These are phyloP conservation scores for Delonix regia DNA, from an alignment of 306 rosid species.

Conservation along the genomic window DNA sequence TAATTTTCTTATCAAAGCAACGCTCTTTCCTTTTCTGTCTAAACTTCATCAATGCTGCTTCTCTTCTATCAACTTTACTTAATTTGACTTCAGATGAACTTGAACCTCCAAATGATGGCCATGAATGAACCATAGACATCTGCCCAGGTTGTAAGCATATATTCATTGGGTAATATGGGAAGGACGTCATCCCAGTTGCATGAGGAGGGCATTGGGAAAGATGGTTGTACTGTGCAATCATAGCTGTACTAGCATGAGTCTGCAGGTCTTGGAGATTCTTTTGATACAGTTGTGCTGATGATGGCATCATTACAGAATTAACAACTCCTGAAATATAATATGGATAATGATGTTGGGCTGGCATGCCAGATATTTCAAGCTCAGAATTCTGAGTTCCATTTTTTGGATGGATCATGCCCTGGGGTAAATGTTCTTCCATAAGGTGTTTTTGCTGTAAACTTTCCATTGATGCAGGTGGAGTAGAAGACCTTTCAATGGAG, in stretches of 20 bases:
- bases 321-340: conserved; percentile 70
- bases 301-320: conserved; percentile 75
- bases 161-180: conserved; percentile 71
- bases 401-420: conserved; percentile 51
- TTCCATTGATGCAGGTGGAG: conserved; percentile 73
- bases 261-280: conserved; percentile 74
- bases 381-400: conserved; percentile 51
- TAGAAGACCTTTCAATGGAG: conserved; percentile 83
- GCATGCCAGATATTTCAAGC: conserved; percentile 53
- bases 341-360: conserved; percentile 69
- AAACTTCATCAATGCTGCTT: conserved; percentile 93
- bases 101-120: conserved; percentile 75
- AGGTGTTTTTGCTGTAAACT: conserved; percentile 52
- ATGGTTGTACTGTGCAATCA: conserved; percentile 74
- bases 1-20: conserved; percentile 92
- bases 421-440: conserved; percentile 54
- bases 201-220: conserved; percentile 73
- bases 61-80: conserved; percentile 88
- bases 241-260: conserved; percentile 57
- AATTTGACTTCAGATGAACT: conserved; percentile 59
- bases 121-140: conserved; percentile 60
- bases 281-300: conserved; percentile 68
- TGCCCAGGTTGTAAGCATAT: conserved; percentile 81
- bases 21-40: conserved; percentile 97
- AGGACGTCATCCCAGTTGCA: conserved; percentile 70